These are phyloP conservation scores for Somion occarium DNA, from an alignment of 1,284 basidiomycete species.

Conservation along the genomic window DNA sequence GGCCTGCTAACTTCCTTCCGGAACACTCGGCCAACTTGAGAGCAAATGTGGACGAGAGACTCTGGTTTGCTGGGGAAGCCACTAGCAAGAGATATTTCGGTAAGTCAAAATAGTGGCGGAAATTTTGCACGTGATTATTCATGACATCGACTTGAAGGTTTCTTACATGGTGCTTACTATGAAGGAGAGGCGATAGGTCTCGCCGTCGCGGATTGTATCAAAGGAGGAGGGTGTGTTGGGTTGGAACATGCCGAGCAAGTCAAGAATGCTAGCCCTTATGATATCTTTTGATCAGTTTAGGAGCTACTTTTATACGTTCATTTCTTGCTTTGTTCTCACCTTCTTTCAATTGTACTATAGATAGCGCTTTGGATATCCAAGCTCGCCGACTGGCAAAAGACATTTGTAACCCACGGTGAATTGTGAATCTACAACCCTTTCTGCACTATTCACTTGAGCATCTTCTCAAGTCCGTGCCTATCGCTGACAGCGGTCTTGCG, in stretches of 20 bases:
- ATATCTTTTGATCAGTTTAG: neutral
- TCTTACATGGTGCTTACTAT: constrained; percentile 33
- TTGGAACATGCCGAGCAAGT: constrained; percentile 25
- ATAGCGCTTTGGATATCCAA: no score
- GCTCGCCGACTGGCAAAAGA: no score
- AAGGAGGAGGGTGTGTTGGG: constrained; percentile 17
- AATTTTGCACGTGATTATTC: neutral
- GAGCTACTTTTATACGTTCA: neutral
- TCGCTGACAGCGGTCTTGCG: no score
- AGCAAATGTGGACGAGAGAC: constrained; percentile 44
- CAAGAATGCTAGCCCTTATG: constrained; percentile 24
- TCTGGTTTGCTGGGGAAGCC: constrained; percentile 66
- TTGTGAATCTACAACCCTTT: no score
- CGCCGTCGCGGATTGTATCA: constrained; percentile 22
- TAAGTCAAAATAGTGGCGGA: constrained; percentile 16
- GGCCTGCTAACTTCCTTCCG: constrained; percentile 54
- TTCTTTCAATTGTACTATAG: no score
- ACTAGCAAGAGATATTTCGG: constrained; percentile 56
- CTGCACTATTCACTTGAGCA: no score
- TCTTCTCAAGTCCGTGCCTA: no score
- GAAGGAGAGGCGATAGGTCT: constrained; percentile 27
- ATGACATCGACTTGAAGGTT: constrained; percentile 20
- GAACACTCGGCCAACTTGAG: constrained; percentile 53
- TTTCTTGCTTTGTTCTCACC: no score
- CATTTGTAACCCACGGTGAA: no score